A percentile compares a stretch with the other conserved stretches of the same genome.
Conservation (phyloP, 352 stramenopile genomes). For the Thalassiosira livingstoniorum region DNA sequence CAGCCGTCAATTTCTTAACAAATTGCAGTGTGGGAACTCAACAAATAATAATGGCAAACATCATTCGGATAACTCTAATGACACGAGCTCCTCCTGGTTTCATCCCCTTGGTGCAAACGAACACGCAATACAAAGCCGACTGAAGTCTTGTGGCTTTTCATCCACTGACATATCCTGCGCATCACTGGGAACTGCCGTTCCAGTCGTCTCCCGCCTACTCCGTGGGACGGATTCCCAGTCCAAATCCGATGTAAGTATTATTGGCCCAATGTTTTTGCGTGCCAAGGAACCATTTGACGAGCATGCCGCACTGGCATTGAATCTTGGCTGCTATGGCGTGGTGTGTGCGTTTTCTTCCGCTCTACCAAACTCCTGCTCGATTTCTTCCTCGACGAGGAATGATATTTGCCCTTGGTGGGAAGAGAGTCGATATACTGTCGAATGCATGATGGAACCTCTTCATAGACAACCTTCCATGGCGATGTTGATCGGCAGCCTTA, state of each 20-base stretch:
- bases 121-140: conserved; percentile 7
- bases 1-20: conserved; percentile 62
- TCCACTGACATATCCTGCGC: conserved; percentile 3
- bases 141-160: conserved; percentile 45
- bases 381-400: not conserved
- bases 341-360: conserved; percentile 42
- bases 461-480: no score
- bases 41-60: not conserved
- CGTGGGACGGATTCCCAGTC: conserved; percentile 1
- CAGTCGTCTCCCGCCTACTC: conserved; percentile 11
- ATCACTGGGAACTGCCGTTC: conserved; percentile 24
- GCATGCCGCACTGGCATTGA: conserved; percentile 65
- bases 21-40: conserved; percentile 58
- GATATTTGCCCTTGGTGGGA: conserved; percentile 52
- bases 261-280: conserved; percentile 26
- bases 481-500: not conserved
- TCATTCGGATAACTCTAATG: not conserved
- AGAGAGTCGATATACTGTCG: no score
- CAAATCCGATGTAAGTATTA: not conserved
- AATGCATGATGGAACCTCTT: no score
- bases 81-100: conserved; percentile 14
- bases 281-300: conserved; percentile 78
- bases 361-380: not conserved
- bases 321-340: conserved; percentile 71
- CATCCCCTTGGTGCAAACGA: conserved; percentile 44